Base-by-base conservation (phyloP, 805 yeast species). In the Teunomyces funiuensis region DNA sequence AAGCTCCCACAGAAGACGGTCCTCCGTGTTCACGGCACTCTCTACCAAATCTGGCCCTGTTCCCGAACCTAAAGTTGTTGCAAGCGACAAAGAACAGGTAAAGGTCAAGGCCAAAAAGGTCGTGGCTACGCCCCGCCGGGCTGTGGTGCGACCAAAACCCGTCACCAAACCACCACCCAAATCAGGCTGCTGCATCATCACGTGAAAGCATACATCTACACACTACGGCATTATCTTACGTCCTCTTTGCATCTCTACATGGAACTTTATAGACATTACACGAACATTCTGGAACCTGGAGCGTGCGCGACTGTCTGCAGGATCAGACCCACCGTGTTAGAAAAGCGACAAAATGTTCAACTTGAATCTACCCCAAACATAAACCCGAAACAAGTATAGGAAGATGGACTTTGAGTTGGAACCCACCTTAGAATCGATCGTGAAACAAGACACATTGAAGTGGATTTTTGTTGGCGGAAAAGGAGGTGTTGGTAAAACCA, bases 391-490 rank as follows among this genome's bases (percentile, higher is more conserved):
- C 20, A 31, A 17, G 23, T 30, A 19, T n/a, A 31, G 8, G n/a
- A n/a, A n/a, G 19, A 69, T 69, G 79, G 87, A 82, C 48, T 74
- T 81, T 44, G 77, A 76, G 47, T 76, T 81, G 27, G 91, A 84
- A 50, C 88, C 91, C 48, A 82, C 84, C 30, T 73, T 86, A 50
- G 79, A 80, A 52, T 82, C 86, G 13, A 68, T 86, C 40, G 70
- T 85, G 40, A 51, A 66, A 20, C 82, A 77, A 46, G 87, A 84
- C 19, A 66, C 80, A 29, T 77, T 93, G 58, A 87, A 86, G 59
- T 93, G 99, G 99, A 84, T 93, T 49, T 93, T 93, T 58, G 98
- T 91, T 33, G 99, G 99, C 51, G 99, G 99, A 53, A 93, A 93
- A 73, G 99, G 99, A 64, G 99, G 99, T 67, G 99, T 93, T 20